A percentile compares a stretch with the other conserved stretches of the same genome.
Evolutionary conservation across 2,329 filamentous ascomycete species (phyloP).

Genomic region (Talaromyces funiculosus): DNA sequence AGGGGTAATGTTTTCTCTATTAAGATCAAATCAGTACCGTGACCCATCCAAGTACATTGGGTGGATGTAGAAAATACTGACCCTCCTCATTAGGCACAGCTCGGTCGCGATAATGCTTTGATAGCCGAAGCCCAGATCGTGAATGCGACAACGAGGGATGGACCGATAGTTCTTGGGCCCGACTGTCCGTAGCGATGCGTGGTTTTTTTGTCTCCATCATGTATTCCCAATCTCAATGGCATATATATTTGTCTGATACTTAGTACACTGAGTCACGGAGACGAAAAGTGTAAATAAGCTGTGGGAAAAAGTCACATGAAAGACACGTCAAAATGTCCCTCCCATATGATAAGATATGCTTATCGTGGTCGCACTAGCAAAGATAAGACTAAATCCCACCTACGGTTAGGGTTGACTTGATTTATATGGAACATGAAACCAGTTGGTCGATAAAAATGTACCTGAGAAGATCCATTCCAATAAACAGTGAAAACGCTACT

Average conservation of each 20-base stretch:
- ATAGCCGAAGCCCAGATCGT: slow-evolving; percentile 10
- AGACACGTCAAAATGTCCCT: neutral
- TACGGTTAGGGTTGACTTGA: no score
- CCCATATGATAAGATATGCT: slow-evolving; percentile 3
- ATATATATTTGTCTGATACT: neutral
- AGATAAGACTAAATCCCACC: neutral
- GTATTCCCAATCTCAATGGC: neutral
- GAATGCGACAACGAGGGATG: slow-evolving; percentile 8
- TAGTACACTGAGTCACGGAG: neutral
- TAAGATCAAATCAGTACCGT: neutral
- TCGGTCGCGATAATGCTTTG: slow-evolving; percentile 11
- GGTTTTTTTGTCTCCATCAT: neutral
- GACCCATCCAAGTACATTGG: neutral
- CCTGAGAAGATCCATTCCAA: no score
- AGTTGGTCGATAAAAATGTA: no score
- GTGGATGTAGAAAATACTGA: neutral
- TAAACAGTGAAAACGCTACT: no score
- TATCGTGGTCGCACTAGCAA: neutral
- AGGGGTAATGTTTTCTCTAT: slow-evolving; percentile 20
- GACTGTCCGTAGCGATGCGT: neutral
- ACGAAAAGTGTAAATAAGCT: neutral
- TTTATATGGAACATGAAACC: no score
- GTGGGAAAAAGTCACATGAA: slow-evolving; percentile 6
- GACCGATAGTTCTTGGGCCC: neutral
- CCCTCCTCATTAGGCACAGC: neutral